Base-by-base conservation (phyloP, 805 yeast genomes). In the Priceomyces melissophilus region DNA sequence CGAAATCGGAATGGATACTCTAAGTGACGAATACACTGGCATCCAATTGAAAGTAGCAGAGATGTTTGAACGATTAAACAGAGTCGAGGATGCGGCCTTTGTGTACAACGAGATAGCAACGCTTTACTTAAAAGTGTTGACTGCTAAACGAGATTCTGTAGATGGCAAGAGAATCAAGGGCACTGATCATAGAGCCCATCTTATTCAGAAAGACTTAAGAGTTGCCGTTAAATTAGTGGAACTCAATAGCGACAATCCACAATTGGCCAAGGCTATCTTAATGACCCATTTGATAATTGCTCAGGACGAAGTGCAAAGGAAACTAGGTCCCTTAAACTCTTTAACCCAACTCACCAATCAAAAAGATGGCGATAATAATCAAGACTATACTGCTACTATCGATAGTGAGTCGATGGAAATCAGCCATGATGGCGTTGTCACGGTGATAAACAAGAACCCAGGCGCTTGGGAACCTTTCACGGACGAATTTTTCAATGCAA, bases 1-100 rank as follows among this genome's bases (percentile, higher is more conserved):
- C 29, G 65, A 71, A 20, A 62, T 79, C 35, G 72, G 71, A 0
- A 58, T 87, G 64, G 76, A 78, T 46, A 75, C 74, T 9, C 51
- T 84, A 26, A 71, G 79, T 42, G 93, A 87, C 54, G 91, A 86
- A 54, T 90, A 86, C 59, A 90, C 97, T 0, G 96, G 97, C 0
- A 78, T 91, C 39, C 95, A 90, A 54, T 69, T 91, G 58, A 87
- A 90, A 54, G 68, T 87, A 28, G 95, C 84, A 9, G 96, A 89
- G 54, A 84, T 88, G 88, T 86, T 79, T 56, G 96, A 87, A 53
- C 71, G 82, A 31, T 60, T 88, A 50, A 73, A 71, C 14, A 72
- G 76, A 79, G 48, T 55, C 26, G 77, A 77, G 10, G 84, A 83
- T 39, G 95, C 96, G 0, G 70, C 77, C 29, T 69, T 72, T 46